Conservation (phyloP, 495 filamentous ascomycete genomes). For the Schizothecium vesticola region DNA sequence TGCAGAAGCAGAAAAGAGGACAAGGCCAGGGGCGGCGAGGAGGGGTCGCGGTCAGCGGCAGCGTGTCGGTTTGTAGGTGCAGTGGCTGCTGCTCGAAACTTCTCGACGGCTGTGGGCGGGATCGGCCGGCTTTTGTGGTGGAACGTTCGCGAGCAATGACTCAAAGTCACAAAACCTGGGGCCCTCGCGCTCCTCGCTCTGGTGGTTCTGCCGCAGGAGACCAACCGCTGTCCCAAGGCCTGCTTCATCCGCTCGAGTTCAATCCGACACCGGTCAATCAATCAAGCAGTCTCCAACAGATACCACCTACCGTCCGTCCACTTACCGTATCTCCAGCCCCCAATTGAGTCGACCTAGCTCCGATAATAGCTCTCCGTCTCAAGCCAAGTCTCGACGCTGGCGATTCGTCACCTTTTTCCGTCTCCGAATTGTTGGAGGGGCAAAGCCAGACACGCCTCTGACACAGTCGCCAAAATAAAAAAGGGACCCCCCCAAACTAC, state of each 20-base stretch:
- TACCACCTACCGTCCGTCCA: background rate
- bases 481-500: background rate
- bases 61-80: background rate
- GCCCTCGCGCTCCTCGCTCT: conserved; percentile 22
- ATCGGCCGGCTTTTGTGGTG: conserved; percentile 30
- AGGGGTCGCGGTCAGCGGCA: background rate
- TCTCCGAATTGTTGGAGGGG: background rate
- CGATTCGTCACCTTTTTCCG: background rate
- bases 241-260: conserved; percentile 19
- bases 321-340: background rate
- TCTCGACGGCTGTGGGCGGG: conserved; percentile 30
- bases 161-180: conserved; percentile 32
- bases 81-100: conserved; percentile 31
- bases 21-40: conserved; percentile 8
- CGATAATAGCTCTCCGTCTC: background rate
- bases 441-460: background rate
- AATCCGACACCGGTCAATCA: background rate
- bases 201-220: conserved; percentile 19
- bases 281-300: background rate
- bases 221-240: conserved; percentile 17
- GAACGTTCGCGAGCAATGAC: conserved; percentile 37
- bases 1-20: conserved; percentile 7
- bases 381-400: background rate
- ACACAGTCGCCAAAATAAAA: conserved; percentile 4
- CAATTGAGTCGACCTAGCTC: background rate